Percentiles rank a stretch among this genome's conserved stretches.
Evolutionary conservation across 192 early-diverging fungal species (phyloP).

Genomic region (Entomortierella chlamydospora): DNA sequence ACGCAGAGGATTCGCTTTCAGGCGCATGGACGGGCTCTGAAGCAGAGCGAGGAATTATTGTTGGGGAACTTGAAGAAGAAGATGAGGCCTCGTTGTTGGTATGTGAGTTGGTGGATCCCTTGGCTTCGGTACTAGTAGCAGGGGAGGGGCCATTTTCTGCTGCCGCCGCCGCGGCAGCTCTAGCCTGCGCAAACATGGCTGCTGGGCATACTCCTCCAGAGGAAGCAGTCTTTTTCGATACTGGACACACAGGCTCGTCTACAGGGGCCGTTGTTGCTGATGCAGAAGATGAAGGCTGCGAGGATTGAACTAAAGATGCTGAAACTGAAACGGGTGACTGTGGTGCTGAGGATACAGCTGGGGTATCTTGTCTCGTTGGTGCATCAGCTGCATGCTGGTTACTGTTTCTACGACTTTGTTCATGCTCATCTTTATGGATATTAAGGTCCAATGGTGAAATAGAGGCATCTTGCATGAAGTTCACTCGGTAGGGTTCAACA

Average conservation of each 20-base stretch:
- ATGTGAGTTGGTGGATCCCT: too few relatives aligned
- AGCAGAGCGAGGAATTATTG: background rate
- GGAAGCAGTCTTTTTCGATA: slow-evolving; percentile 43
- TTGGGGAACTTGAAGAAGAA: background rate
- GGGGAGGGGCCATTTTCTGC: background rate
- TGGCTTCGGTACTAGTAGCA: too few relatives aligned
- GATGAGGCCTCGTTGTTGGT: background rate
- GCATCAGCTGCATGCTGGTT: background rate
- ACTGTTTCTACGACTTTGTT: background rate
- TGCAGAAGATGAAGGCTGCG: background rate
- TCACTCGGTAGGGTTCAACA: slow-evolving; percentile 24
- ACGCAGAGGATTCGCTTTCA: background rate
- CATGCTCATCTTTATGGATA: background rate
- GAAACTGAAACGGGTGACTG: background rate
- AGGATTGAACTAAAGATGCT: background rate
- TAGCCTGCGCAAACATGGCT: slow-evolving; percentile 47
- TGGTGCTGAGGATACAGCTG: background rate
- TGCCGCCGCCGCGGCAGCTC: slow-evolving; percentile 14
- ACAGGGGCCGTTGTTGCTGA: background rate
- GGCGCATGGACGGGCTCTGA: slow-evolving; percentile 7
- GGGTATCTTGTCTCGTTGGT: background rate
- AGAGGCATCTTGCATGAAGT: slow-evolving; percentile 5
- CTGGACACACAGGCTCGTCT: slow-evolving; percentile 32
- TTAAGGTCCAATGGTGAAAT: background rate
- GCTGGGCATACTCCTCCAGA: slow-evolving; percentile 50